These are phyloP conservation scores for Flaveria linearis DNA, from an alignment of 129 eudicot species.

Conservation along the genomic window DNA sequence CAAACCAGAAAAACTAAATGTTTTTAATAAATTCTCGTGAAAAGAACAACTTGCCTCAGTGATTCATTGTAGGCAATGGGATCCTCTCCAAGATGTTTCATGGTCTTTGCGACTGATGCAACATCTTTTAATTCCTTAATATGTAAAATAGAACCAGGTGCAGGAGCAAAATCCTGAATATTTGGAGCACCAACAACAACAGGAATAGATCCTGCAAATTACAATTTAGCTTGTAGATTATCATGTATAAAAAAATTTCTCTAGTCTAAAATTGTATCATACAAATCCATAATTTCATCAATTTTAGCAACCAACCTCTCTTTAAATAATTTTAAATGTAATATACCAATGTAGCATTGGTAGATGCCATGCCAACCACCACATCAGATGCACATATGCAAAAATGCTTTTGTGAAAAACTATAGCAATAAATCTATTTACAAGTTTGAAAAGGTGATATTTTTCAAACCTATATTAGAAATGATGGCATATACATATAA, in stretches of 20 bases:
- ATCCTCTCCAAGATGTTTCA: conserved; percentile 82
- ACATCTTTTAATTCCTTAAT: conserved; percentile 74
- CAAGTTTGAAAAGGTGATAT: not conserved
- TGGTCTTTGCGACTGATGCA: conserved; percentile 60
- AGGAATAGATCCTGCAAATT: conserved; percentile 71
- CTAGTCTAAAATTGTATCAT: not conserved
- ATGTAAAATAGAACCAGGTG: conserved; percentile 70
- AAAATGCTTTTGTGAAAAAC: conserved; percentile 6
- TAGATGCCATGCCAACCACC: not conserved
- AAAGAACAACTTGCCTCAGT: conserved; percentile 49
- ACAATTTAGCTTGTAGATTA: conserved; percentile 14
- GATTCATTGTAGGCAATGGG: conserved; percentile 73
- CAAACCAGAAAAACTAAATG: not conserved
- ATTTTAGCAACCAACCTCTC: not conserved
- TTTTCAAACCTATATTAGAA: not conserved
- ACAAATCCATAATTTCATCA: not conserved
- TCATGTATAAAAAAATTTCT: not conserved
- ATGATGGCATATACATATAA: not conserved
- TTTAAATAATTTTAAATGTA: not conserved
- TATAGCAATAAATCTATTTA: not conserved
- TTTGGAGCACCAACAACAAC: conserved; percentile 97
- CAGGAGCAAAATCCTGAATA: conserved; percentile 93
- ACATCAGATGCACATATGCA: not conserved
- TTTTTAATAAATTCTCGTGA: not conserved
- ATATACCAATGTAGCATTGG: not conserved